These are phyloP conservation scores for Paecilomyces fulvus DNA, from an alignment of 2,329 filamentous ascomycete genomes.

Conservation along the genomic window DNA sequence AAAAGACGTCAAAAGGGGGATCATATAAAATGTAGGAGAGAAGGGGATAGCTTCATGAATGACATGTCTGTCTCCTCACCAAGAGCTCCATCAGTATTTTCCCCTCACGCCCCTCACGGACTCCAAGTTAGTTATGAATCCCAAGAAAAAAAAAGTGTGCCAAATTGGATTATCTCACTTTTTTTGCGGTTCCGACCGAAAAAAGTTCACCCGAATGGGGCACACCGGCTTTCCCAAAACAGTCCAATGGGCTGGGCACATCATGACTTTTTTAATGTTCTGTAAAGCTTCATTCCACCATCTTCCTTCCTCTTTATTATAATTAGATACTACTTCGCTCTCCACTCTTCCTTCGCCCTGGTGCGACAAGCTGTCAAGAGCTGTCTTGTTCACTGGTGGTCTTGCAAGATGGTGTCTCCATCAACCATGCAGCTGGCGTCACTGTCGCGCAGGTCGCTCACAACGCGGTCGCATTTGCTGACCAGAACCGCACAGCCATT, in stretches of 20 bases:
- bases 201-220: neutral
- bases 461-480: conserved; percentile 15
- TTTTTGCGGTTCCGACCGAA: neutral
- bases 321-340: neutral
- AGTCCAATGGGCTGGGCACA: neutral
- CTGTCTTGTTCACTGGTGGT: conserved; percentile 25
- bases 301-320: neutral
- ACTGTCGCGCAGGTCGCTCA: conserved; percentile 29
- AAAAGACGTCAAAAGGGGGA: neutral
- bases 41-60: no score
- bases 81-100: neutral
- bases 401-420: conserved; percentile 22
- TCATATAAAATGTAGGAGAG: no score
- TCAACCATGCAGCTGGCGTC: conserved; percentile 26
- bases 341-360: neutral
- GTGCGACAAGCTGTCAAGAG: conserved; percentile 15
- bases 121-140: neutral
- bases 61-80: neutral
- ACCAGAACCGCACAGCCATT: conserved; percentile 18
- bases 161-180: neutral
- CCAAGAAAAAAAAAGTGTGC: neutral
- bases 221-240: conserved; percentile 5
- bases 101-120: neutral
- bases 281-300: neutral
- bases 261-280: neutral